phyloP scores from a whole-genome alignment of 129 eudicot genomes.

The Chrysanthemum makinoi region DNA sequence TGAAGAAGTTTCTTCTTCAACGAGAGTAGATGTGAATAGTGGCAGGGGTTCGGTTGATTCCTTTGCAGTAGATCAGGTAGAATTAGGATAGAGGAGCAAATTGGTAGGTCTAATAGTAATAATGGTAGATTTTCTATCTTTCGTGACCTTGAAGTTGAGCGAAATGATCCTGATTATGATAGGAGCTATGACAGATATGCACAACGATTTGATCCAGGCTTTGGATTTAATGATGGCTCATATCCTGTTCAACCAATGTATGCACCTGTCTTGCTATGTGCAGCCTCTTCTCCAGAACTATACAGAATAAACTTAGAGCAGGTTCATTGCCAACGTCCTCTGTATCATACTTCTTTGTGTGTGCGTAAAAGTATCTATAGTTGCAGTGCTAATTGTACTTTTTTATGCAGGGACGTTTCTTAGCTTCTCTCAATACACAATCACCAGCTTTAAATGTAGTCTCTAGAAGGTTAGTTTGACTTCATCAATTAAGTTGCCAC shows the following conservation, averaged over 20 bases:
- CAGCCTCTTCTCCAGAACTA: too few relatives aligned
- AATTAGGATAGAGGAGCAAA: conserved; percentile 62
- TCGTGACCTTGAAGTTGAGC: conserved; percentile 84
- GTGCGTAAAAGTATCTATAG: too few relatives aligned
- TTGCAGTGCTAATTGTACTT: too few relatives aligned
- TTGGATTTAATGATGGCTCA: conserved; percentile 77
- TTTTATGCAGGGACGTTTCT: too few relatives aligned
- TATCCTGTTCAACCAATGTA: conserved; percentile 88
- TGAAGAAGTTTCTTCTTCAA: conserved; percentile 50
- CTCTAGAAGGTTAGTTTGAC: too few relatives aligned
- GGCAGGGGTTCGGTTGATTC: conserved; percentile 51
- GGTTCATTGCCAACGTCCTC: too few relatives aligned
- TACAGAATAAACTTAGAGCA: too few relatives aligned
- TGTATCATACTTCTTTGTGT: too few relatives aligned
- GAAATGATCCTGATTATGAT: conserved; percentile 87
- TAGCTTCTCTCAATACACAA: too few relatives aligned
- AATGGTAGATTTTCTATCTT: conserved; percentile 73
- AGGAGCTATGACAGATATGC: conserved; percentile 88
- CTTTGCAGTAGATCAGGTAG: conserved; percentile 57
- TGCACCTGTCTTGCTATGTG: conserved; percentile 76
- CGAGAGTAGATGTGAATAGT: conserved; percentile 41
- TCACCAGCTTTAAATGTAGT: too few relatives aligned
- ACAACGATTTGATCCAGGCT: conserved; percentile 96
- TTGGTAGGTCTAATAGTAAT: conserved; percentile 54
- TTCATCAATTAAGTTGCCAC: too few relatives aligned